phyloP scores from a whole-genome alignment of 1,284 basidiomycete species.

The Heliocybe sulcata region DNA sequence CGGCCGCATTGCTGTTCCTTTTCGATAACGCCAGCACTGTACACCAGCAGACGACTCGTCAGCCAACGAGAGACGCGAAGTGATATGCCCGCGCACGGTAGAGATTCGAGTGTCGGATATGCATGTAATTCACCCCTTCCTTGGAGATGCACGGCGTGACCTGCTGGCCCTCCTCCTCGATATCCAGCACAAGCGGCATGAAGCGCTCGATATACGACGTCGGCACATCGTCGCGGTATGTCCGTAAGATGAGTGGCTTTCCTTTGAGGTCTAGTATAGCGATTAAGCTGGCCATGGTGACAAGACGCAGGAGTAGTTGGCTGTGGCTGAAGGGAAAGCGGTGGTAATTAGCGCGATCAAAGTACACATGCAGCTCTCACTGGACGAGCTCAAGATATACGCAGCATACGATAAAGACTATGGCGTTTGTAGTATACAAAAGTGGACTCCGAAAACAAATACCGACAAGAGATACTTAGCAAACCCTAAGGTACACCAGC shows the following conservation, averaged over 20 bases:
- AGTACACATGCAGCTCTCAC: too few relatives aligned
- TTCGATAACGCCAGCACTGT: slow-evolving; percentile 93
- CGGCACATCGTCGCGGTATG: slow-evolving; percentile 95
- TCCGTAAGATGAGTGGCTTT: slow-evolving; percentile 96
- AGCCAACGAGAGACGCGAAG: background rate
- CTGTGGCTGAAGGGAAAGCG: background rate
- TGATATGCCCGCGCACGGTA: slow-evolving; percentile 62
- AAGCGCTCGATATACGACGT: slow-evolving; percentile 89
- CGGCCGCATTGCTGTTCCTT: slow-evolving; percentile 93
- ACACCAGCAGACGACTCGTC: background rate
- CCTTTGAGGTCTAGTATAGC: slow-evolving; percentile 98
- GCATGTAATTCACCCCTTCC: slow-evolving; percentile 96
- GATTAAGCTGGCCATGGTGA: slow-evolving; percentile 58
- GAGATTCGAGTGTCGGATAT: slow-evolving; percentile 96
- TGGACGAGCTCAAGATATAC: too few relatives aligned
- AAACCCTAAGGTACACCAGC: background rate
- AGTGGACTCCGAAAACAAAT: too few relatives aligned
- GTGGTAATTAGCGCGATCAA: too few relatives aligned
- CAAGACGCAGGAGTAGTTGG: background rate
- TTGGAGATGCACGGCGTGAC: slow-evolving; percentile 94
- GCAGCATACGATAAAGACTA: too few relatives aligned
- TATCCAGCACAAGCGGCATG: slow-evolving; percentile 89
- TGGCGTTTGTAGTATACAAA: too few relatives aligned
- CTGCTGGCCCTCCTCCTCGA: slow-evolving; percentile 95
- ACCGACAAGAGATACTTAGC: background rate